Base-by-base conservation (phyloP, 345 rosid genomes). In the Salix udensis region DNA sequence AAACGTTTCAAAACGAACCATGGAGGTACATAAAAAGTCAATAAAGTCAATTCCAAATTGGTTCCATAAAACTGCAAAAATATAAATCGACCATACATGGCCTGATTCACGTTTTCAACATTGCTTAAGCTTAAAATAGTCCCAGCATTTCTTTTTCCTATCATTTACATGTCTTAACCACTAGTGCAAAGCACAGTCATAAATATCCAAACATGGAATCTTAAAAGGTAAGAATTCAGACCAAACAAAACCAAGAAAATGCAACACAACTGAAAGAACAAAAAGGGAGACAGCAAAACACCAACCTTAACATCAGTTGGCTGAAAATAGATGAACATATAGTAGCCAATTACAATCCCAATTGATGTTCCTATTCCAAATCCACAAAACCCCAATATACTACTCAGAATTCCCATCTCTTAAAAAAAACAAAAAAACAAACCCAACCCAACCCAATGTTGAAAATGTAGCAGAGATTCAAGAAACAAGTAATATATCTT, bases 361-460 rank as follows among this genome's bases (percentile, higher is more conserved):
- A 89, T 65, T 31, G 94, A 88, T 69, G 93, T 90, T 73, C 97
- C 98, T 48, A 93, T 65, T 21, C 97, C 97, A 50, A 93, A 91
- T 65, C 98, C 97, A 72, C 76, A 71, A 69, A 87, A 75, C 53
- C 94, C 93, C 76, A 91, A 77, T 65, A 95, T 58, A 60, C 85
- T 77, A 73, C 97, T 87, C 44, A 91, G 24, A n/a, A 92, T 15
- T 71, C 97, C 94, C 97, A 92, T 92, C 52, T 83, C 77, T 46
- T 2, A 48, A 52, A 77, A 10, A 23, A 64, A 52, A 69, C n/a
- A 66, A 16, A 70, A 37, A n/a, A 39, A 53, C 9, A 11, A 64
- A 50, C 6, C 36, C 18, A 13, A 31, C n/a, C 74, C 62, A 61
- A 46, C 65, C 50, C n/a, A 30, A 40, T 13, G 18, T 2, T 66